Evolutionary conservation across 2,329 filamentous ascomycete genomes (phyloP).

Genomic region (Hypomyces rosellus): DNA sequence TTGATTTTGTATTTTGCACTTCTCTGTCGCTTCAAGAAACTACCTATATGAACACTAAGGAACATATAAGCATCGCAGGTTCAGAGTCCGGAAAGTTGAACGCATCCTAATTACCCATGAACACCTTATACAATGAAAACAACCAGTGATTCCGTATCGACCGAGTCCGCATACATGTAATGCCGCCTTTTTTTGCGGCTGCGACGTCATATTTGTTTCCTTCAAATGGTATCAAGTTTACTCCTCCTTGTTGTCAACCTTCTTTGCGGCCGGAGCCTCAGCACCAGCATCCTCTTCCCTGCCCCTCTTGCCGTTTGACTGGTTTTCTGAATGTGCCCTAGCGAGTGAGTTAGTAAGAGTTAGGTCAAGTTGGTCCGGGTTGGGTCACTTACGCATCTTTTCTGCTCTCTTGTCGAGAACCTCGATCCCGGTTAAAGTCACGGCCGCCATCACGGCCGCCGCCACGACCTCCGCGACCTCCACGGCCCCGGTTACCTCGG

Average conservation of each 20-base stretch:
- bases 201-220: not conserved
- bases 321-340: not conserved
- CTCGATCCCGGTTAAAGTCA: constrained; percentile 27
- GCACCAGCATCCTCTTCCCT: constrained; percentile 45
- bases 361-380: too few species aligned
- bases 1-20: too few species aligned
- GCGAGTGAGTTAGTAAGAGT: not conserved
- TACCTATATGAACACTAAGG: too few species aligned
- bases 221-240: constrained; percentile 4
- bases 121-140: too few species aligned
- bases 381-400: constrained; percentile 17
- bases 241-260: constrained; percentile 49
- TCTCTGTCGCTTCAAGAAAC: too few species aligned
- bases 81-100: too few species aligned
- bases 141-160: not conserved
- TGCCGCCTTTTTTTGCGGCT: not conserved
- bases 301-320: constrained; percentile 44
- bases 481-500: constrained; percentile 36
- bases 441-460: constrained; percentile 27
- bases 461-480: constrained; percentile 36
- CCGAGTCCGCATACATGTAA: not conserved
- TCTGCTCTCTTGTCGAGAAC: not conserved
- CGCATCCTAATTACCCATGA: too few species aligned
- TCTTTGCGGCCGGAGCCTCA: constrained; percentile 52
- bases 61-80: too few species aligned